Conservation (phyloP, 345 rosid genomes). For the Citrus sinensis region DVS_A1.0 CM039161.1:20906501-20907000, state of each 20-base stretch:
- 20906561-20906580: slow-evolving; percentile 64
- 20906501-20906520: too few relatives aligned
- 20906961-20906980: too few relatives aligned
- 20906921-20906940: too few relatives aligned
- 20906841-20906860: not conserved
- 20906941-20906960: too few relatives aligned
- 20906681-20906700: slow-evolving; percentile 31
- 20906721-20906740: too few relatives aligned
- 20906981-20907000: too few relatives aligned
- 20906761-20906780: not conserved
- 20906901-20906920: not conserved
- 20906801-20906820: not conserved
- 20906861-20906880: not conserved
- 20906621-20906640: slow-evolving; percentile 56
- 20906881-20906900: not conserved
- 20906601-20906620: slow-evolving; percentile 72
- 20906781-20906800: not conserved
- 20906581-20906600: slow-evolving; percentile 63
- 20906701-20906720: not conserved
- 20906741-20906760: too few relatives aligned
- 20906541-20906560: slow-evolving; percentile 39
- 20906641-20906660: slow-evolving; percentile 48
- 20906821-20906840: not conserved
- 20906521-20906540: slow-evolving; percentile 51
- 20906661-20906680: slow-evolving; percentile 55